Evolutionary conservation across 2,329 filamentous ascomycete genomes (phyloP).

Genomic region (Clarireedia homoeocarpa): DNA sequence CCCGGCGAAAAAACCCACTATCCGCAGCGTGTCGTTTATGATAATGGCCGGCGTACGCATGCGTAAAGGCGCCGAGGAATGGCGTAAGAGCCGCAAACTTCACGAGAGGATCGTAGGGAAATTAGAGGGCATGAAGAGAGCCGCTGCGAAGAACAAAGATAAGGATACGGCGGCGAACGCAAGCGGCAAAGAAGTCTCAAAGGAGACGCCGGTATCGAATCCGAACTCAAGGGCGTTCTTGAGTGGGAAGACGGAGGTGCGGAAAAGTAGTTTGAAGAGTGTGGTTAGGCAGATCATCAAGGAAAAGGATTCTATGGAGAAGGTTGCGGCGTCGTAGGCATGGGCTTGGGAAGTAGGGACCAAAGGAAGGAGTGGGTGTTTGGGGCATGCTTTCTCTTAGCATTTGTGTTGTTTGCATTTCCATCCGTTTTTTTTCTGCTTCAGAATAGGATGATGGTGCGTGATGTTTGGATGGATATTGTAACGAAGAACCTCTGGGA

Average conservation of each 20-base stretch:
- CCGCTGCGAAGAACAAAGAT: conserved; percentile 3
- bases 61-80: conserved; percentile 39
- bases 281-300: conserved; percentile 1
- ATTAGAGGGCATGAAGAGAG: conserved; percentile 20
- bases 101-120: conserved; percentile 27
- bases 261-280: neutral
- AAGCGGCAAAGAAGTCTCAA: neutral
- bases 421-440: too few relatives aligned
- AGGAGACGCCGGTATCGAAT: neutral
- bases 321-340: neutral
- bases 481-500: too few relatives aligned
- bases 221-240: neutral
- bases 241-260: neutral
- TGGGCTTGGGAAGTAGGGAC: neutral
- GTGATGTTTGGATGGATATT: neutral
- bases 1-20: conserved; percentile 19
- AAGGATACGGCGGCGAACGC: neutral
- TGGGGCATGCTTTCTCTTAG: too few relatives aligned
- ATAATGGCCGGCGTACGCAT: conserved; percentile 44
- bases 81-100: conserved; percentile 43
- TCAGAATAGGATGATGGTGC: too few relatives aligned
- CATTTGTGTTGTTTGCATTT: too few relatives aligned
- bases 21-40: conserved; percentile 40
- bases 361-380: neutral
- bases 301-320: neutral